These are phyloP conservation scores for Aureobasidium leucospermi DNA, from an alignment of 2,329 filamentous ascomycete genomes.

Conservation along the genomic window DNA sequence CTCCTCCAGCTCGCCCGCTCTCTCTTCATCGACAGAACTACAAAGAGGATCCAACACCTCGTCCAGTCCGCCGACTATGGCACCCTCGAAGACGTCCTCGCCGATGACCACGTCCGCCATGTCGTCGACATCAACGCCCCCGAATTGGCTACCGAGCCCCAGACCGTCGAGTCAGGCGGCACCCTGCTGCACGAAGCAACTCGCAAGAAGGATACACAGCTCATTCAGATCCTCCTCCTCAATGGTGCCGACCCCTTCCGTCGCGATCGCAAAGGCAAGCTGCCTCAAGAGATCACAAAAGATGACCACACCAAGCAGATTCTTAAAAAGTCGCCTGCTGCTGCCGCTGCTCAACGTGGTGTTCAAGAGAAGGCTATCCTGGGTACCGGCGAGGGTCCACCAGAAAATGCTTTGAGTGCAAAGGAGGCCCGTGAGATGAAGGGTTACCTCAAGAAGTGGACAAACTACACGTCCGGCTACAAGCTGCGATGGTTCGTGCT, in stretches of 20 bases:
- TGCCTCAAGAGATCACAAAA: constrained; percentile 93
- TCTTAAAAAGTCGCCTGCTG: constrained; percentile 88
- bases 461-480: constrained; percentile 95
- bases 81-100: constrained; percentile 67
- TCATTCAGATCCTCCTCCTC: constrained; percentile 83
- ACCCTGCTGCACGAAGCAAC: constrained; percentile 91
- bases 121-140: constrained; percentile 87
- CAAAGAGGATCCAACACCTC: constrained; percentile 74
- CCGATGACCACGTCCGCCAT: constrained; percentile 77
- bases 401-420: constrained; percentile 54
- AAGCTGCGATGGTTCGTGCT: constrained; percentile 97
- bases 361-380: constrained; percentile 97
- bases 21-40: constrained; percentile 79
- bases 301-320: constrained; percentile 85
- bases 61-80: constrained; percentile 69
- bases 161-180: constrained; percentile 74
- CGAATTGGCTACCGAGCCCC: constrained; percentile 75
- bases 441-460: constrained; percentile 98
- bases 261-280: constrained; percentile 86
- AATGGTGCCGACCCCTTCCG: constrained; percentile 96
- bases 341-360: constrained; percentile 84
- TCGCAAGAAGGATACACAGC: constrained; percentile 72
- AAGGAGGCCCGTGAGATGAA: constrained; percentile 96
- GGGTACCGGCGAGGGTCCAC: constrained; percentile 34
- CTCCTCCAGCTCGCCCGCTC: constrained; percentile 85